Conservation (phyloP, 495 filamentous ascomycete genomes). For the Daldinia concentrica region DNA sequence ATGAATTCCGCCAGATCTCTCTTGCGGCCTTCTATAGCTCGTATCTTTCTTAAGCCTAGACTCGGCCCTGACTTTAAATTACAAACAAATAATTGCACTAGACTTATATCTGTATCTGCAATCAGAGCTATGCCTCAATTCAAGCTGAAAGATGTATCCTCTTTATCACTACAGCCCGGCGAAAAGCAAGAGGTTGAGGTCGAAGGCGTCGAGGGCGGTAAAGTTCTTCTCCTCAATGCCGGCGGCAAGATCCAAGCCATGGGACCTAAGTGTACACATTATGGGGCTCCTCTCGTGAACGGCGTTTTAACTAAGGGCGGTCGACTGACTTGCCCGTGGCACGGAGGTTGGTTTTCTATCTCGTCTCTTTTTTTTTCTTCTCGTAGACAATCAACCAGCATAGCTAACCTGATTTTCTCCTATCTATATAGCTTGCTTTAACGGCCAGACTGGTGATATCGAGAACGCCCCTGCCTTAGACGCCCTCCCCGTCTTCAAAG, state of each 20-base stretch:
- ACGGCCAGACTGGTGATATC: conserved; percentile 86
- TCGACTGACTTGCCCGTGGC: conserved; percentile 91
- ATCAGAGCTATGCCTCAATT: conserved; percentile 69
- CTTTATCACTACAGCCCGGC: conserved; percentile 74
- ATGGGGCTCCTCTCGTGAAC: conserved; percentile 83
- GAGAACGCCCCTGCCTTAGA: conserved; percentile 94
- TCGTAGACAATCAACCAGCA: not conserved
- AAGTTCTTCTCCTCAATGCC: conserved; percentile 83
- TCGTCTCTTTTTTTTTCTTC: not conserved
- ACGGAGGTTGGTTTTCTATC: conserved; percentile 71
- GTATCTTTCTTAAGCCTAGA: conserved; percentile 14
- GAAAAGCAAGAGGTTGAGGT: conserved; percentile 91
- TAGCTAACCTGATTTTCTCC: conserved; percentile 23
- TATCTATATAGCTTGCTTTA: conserved; percentile 79
- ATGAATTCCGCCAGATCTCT: conserved; percentile 44
- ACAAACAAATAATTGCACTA: conserved; percentile 7
- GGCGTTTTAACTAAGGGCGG: conserved; percentile 86
- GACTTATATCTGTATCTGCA: conserved; percentile 39
- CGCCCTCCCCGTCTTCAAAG: conserved; percentile 78
- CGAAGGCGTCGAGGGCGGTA: conserved; percentile 84
- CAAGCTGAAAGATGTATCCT: conserved; percentile 82
- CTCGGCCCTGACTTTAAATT: not conserved
- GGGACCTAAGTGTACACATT: conserved; percentile 92
- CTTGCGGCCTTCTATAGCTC: conserved; percentile 18
- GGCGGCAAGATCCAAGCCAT: conserved; percentile 77